phyloP scores from a whole-genome alignment of 176 grass and related monocot species.

The Paspalum vaginatum region DNA sequence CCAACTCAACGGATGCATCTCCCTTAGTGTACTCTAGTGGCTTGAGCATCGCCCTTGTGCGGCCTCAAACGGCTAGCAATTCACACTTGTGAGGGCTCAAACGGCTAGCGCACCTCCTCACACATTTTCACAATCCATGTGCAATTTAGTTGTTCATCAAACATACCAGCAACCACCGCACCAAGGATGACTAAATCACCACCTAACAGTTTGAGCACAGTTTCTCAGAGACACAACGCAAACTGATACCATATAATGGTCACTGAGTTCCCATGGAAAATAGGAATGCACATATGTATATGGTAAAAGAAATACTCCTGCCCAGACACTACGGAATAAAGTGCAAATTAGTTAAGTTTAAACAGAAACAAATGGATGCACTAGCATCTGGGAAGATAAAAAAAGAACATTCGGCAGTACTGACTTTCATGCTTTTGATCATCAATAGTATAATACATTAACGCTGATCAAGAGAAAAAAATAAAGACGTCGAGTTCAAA shows the following conservation, averaged over 20 bases:
- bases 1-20: background rate
- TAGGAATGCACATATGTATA: background rate
- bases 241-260: background rate
- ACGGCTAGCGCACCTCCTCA: background rate
- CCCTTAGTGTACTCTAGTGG: background rate
- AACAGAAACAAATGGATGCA: conserved; percentile 5
- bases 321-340: background rate
- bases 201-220: background rate
- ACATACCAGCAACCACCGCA: background rate
- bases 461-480: background rate
- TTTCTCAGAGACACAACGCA: background rate
- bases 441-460: background rate
- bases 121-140: background rate
- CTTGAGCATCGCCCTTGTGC: no score
- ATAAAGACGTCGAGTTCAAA: conserved; percentile 14
- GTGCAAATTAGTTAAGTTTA: conserved; percentile 8
- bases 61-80: background rate
- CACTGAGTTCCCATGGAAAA: background rate
- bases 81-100: background rate
- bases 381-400: background rate
- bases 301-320: background rate
- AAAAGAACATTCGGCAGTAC: background rate
- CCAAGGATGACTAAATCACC: background rate
- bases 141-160: background rate
- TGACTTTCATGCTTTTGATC: conserved; percentile 8